Base-by-base conservation (phyloP, 208 protist species). In the Giardia muris region DNA sequence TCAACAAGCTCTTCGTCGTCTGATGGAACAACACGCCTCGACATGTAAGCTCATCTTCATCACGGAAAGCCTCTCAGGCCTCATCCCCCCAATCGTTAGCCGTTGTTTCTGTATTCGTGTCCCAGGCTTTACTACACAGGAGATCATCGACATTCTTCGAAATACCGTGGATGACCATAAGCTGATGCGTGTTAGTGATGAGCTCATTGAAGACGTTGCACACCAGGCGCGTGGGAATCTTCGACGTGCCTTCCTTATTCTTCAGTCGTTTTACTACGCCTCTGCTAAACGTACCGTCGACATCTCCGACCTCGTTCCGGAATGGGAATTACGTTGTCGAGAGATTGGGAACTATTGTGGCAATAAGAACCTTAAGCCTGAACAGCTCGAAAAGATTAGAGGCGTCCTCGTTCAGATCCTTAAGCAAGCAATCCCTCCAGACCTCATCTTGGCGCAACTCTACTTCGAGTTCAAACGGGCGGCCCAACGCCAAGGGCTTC, bases 11-110 rank as follows among this genome's bases (percentile, higher is more conserved):
- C 45, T 90, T 4, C 87, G 87, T 44, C n/a, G 87, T 4, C 44
- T 90, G 2, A 90, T 90, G 87, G 87, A 90, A 46, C 42, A 90
- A 45, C 45, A 90, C n/a, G 2, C 87, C 2, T 0, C 2, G 1
- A 90, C 87, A 1, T 90, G 87, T 47, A 90, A 90, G 44, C n/a
- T 90, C n/a, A 47, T 90, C 44, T 39, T 90, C 42, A 47, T 90
- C n/a, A 39, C 42, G 4, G 44, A 90, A 1, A 2, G 1, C 43
- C 0, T 2, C 2, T 47, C 87, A 2, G 87, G 87, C 1, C 43
- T 90, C 1, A 2, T 90, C 48, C 10, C 87, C n/a, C 87, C 87
- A 1, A 90, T 90, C n/a, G 45, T 2, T 1, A 47, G 42, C 87
- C 2, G 87, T 3, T 90, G 87, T n/a, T 90, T 90, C n/a, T 47